phyloP scores from a whole-genome alignment of 192 early-diverging fungal species.

The Coemansia sp. region DNA sequence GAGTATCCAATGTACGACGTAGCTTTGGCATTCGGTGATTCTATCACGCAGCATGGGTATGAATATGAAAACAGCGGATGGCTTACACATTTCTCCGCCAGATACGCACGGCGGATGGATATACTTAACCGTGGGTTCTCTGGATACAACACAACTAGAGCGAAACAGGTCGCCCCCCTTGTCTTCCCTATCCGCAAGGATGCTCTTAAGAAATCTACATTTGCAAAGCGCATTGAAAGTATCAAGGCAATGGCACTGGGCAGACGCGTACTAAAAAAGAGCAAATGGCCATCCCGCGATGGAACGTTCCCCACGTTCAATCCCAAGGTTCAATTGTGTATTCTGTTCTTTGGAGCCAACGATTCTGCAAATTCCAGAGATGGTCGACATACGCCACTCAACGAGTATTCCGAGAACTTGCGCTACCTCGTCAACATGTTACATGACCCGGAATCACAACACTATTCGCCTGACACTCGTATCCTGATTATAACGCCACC shows the following conservation, averaged over 20 bases:
- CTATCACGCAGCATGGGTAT: slow-evolving; percentile 34
- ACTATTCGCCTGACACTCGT: slow-evolving; percentile 61
- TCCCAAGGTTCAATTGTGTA: slow-evolving; percentile 8
- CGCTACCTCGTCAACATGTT: slow-evolving; percentile 60
- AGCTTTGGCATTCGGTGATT: slow-evolving; percentile 46
- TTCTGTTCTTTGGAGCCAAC: slow-evolving; percentile 83
- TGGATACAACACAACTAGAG: slow-evolving; percentile 73
- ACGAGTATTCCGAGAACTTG: slow-evolving; percentile 62
- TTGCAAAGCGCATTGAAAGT: not conserved
- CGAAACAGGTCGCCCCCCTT: slow-evolving; percentile 55
- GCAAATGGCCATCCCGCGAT: slow-evolving; percentile 4
- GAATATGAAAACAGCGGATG: slow-evolving; percentile 51
- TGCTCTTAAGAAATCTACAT: not conserved
- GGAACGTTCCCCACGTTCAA: not conserved
- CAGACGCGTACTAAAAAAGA: not conserved
- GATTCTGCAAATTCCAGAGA: slow-evolving; percentile 61
- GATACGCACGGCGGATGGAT: slow-evolving; percentile 70
- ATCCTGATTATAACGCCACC: slow-evolving; percentile 76
- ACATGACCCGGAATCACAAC: slow-evolving; percentile 52
- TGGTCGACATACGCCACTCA: slow-evolving; percentile 63
- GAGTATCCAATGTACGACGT: slow-evolving; percentile 29
- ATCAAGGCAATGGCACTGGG: not conserved
- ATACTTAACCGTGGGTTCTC: slow-evolving; percentile 79
- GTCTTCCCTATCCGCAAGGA: slow-evolving; percentile 50
- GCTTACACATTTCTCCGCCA: slow-evolving; percentile 53